A percentile compares a stretch with the other conserved stretches of the same genome.
phyloP scores from a whole-genome alignment of 768 basidiomycete genomes.

The Trametes villosa region DNA sequence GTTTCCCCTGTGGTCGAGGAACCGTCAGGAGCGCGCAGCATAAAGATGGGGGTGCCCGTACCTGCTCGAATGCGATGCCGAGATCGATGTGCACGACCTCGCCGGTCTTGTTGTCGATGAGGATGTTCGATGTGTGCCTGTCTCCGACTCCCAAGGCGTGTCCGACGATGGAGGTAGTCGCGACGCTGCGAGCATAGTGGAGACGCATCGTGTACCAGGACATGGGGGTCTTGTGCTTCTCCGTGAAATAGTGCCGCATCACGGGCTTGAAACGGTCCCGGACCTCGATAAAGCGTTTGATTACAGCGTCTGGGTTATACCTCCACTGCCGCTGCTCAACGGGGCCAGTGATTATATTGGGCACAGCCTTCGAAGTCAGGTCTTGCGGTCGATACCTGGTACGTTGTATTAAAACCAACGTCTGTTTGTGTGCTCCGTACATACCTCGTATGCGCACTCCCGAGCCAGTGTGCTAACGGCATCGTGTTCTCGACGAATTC shows the following conservation, averaged over 20 bases:
- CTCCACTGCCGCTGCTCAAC: slow-evolving; percentile 39
- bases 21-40: neutral
- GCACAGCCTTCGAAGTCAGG: slow-evolving; percentile 39
- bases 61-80: slow-evolving; percentile 96
- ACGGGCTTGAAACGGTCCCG: slow-evolving; percentile 70
- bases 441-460: slow-evolving; percentile 63
- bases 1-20: slow-evolving; percentile 65
- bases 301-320: slow-evolving; percentile 36
- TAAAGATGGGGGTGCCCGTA: slow-evolving; percentile 35
- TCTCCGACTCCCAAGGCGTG: slow-evolving; percentile 93
- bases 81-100: slow-evolving; percentile 96
- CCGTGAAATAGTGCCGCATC: slow-evolving; percentile 93
- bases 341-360: slow-evolving; percentile 29
- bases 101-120: slow-evolving; percentile 80
- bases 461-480: slow-evolving; percentile 67
- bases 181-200: slow-evolving; percentile 89
- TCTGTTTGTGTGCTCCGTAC: slow-evolving; percentile 44
- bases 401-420: neutral
- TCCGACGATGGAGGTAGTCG: slow-evolving; percentile 92
- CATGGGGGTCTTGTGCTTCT: slow-evolving; percentile 85
- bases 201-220: slow-evolving; percentile 92
- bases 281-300: slow-evolving; percentile 32
- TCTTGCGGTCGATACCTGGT: slow-evolving; percentile 72
- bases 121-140: slow-evolving; percentile 89
- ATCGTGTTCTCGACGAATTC: slow-evolving; percentile 88